Evolutionary conservation across 768 basidiomycete species (phyloP).

Genomic region (Leucocoprinus sp.): DNA sequence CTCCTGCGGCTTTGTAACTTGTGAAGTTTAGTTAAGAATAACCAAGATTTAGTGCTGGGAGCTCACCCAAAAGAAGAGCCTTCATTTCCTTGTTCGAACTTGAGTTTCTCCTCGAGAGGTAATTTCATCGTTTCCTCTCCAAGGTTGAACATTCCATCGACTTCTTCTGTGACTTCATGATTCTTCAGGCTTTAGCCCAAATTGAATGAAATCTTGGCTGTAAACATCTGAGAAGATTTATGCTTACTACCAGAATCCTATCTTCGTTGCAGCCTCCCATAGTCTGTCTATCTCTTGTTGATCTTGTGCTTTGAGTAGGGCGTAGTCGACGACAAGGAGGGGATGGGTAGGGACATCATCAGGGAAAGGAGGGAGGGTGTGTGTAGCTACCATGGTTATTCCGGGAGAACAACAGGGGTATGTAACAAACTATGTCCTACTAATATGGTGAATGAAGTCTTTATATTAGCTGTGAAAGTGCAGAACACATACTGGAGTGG

Average conservation of each 20-base stretch:
- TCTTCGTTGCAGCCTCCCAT: conserved; percentile 47
- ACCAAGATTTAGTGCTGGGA: not conserved
- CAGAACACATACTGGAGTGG: too few relatives aligned
- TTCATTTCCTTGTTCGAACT: conserved; percentile 47
- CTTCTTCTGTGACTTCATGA: conserved; percentile 42
- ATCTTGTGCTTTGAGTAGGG: conserved; percentile 34
- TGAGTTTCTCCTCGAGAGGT: conserved; percentile 50
- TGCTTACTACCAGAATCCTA: conserved; percentile 65
- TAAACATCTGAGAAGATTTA: not conserved
- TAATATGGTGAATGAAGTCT: too few relatives aligned
- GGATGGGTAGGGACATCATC: conserved; percentile 44
- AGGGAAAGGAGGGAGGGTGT: conserved; percentile 36
- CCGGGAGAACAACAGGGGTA: too few relatives aligned
- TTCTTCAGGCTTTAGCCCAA: conserved; percentile 39
- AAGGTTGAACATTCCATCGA: conserved; percentile 45
- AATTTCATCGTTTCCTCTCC: conserved; percentile 46
- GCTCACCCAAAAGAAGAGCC: conserved; percentile 33
- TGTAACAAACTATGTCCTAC: too few relatives aligned
- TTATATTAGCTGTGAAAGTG: too few relatives aligned
- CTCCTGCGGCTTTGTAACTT: conserved; percentile 57
- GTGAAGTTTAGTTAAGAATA: conserved; percentile 1
- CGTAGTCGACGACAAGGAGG: conserved; percentile 47
- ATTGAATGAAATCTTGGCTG: not conserved
- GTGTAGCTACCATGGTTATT: conserved; percentile 14
- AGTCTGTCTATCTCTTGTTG: conserved; percentile 38